These are phyloP conservation scores for Zoysia japonica DNA, from an alignment of 176 grass and related monocot genomes.

Conservation along the genomic window DNA sequence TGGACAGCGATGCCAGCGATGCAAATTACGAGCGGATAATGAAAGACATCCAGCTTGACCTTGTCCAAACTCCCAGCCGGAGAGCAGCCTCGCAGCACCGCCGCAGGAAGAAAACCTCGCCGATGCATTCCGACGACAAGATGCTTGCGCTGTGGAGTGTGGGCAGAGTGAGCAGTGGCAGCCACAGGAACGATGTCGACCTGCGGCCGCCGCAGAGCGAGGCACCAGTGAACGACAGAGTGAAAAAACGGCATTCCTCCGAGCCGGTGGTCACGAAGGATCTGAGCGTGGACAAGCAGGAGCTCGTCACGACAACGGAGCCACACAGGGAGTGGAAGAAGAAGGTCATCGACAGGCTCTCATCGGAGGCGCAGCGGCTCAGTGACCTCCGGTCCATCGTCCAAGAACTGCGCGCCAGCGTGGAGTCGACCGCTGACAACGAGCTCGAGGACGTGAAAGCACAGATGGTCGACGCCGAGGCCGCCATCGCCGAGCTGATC, in stretches of 20 bases:
- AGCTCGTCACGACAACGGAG: conserved; percentile 40
- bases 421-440: conserved; percentile 48
- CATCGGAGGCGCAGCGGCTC: conserved; percentile 68
- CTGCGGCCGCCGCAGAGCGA: conserved; percentile 43
- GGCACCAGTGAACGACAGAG: conserved; percentile 38
- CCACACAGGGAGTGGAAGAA: conserved; percentile 71
- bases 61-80: conserved; percentile 65
- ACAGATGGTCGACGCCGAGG: conserved; percentile 73
- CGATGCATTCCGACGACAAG: conserved; percentile 39
- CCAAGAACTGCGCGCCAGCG: conserved; percentile 56
- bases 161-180: conserved; percentile 42
- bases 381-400: conserved; percentile 54
- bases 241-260: conserved; percentile 40
- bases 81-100: conserved; percentile 34
- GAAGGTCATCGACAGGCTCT: conserved; percentile 68
- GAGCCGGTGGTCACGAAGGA: conserved; percentile 76
- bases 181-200: conserved; percentile 28
- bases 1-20: conserved; percentile 53
- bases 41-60: conserved; percentile 93
- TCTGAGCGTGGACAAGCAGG: conserved; percentile 74
- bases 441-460: conserved; percentile 56
- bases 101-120: conserved; percentile 40
- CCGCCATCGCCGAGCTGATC: conserved; percentile 67
- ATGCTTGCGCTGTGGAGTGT: conserved; percentile 56
- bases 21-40: conserved; percentile 65